Evolutionary conservation across 2,329 filamentous ascomycete genomes (phyloP).

Genomic region (Rutstroemia sp.): DNA sequence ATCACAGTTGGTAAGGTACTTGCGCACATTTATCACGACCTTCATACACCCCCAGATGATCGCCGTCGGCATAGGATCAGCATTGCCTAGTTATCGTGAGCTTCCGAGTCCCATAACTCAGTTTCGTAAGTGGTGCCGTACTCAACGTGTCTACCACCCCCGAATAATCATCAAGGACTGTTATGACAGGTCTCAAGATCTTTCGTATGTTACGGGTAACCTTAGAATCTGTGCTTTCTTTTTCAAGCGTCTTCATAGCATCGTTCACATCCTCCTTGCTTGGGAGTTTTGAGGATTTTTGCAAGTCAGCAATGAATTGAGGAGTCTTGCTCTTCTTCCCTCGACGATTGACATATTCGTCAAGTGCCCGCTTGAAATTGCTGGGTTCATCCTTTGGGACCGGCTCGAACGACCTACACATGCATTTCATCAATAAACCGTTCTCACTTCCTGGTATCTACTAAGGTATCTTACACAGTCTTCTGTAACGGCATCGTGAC

Average conservation of each 20-base stretch:
- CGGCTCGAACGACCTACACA: neutral
- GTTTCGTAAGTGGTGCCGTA: neutral
- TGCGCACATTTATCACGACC: neutral
- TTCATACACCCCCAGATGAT: constrained; percentile 4
- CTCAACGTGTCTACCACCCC: neutral
- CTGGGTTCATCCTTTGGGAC: neutral
- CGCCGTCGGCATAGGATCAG: constrained; percentile 5
- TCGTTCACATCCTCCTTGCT: neutral
- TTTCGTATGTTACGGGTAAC: neutral
- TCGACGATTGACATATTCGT: neutral
- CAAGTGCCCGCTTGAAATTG: neutral
- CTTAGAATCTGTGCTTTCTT: neutral
- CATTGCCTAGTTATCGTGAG: neutral
- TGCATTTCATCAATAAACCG: neutral
- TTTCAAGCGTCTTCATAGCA: neutral
- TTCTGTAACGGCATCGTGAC: neutral
- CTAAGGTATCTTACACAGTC: neutral
- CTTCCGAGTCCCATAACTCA: neutral
- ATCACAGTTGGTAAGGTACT: no score
- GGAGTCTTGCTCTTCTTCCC: constrained; percentile 3
- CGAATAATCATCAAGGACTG: constrained; percentile 1
- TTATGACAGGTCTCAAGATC: neutral
- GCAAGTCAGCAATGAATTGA: neutral
- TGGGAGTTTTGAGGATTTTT: neutral
- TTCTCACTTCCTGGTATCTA: neutral